A percentile compares a stretch with the other conserved stretches of the same genome.
These are phyloP conservation scores for Lasiosphaeria ovina DNA, from an alignment of 495 filamentous ascomycete species.

Conservation along the genomic window DNA sequence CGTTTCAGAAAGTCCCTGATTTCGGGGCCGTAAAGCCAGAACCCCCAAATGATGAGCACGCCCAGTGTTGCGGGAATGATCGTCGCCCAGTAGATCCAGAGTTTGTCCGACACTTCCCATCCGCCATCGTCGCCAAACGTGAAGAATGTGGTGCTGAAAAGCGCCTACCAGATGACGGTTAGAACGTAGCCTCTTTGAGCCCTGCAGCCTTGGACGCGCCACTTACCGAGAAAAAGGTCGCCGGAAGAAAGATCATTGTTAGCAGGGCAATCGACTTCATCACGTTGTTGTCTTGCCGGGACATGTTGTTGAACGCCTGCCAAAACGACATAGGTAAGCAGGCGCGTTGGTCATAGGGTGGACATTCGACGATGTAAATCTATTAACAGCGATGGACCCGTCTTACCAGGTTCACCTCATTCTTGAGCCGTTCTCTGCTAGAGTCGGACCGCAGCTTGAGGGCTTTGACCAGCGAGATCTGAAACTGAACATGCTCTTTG, in stretches of 20 bases:
- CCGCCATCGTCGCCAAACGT: conserved; percentile 14
- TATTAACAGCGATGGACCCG: background rate
- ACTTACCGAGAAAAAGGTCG: conserved; percentile 36
- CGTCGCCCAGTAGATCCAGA: conserved; percentile 24
- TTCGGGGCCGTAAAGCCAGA: conserved; percentile 20
- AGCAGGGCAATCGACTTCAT: conserved; percentile 45
- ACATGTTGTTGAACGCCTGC: conserved; percentile 22
- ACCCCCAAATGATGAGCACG: conserved; percentile 17
- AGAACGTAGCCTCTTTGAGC: background rate
- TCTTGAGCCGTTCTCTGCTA: conserved; percentile 18
- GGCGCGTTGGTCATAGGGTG: background rate
- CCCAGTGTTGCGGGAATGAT: conserved; percentile 22
- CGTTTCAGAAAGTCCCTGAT: background rate
- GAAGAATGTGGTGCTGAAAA: conserved; percentile 31
- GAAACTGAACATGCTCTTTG: conserved; percentile 21
- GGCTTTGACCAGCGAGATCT: conserved; percentile 18
- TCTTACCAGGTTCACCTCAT: conserved; percentile 23
- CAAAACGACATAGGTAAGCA: too few species aligned
- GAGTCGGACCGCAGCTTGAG: conserved; percentile 25
- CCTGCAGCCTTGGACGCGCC: background rate
- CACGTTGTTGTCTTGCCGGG: conserved; percentile 36
- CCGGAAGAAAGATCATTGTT: conserved; percentile 44
- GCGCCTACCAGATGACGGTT: conserved; percentile 8
- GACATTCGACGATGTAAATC: background rate
- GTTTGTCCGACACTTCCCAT: conserved; percentile 18